Evolutionary conservation across 164 flowering plant genomes (phyloP), one percentile per base, ranked within the genome.

Genomic region (Macadamia tetraphylla): DNA sequence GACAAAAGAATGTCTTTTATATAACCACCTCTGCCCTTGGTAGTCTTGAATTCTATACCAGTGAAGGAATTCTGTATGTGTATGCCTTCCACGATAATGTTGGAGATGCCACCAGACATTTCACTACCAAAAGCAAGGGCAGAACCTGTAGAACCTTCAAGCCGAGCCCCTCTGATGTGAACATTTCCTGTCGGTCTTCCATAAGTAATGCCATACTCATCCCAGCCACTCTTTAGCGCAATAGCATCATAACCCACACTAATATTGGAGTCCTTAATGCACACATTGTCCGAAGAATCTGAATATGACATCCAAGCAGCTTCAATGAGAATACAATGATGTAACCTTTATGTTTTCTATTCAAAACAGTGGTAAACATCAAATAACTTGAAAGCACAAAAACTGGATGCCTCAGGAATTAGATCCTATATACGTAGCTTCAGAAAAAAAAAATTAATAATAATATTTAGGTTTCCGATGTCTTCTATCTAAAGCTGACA

Each of bases 91-190:
- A 65, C 87, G 2, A 72, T 76, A 12, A 90, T 67, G 23, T 74
- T 46, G 11, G 88, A 84, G 58, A 87, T 81, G 62, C 92, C 94
- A 64, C 97, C 97, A 2, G 97, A 91, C 89, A 85, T 89, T 74
- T 86, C 89, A 51, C 88, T 87, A 59, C 90, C 93, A 51, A 91
- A 71, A 31, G 91, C 86, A 23, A 90, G 60, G 10, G 79, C 88
- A 6, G 93, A 68, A 56, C 91, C 92, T 0, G 78, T 60, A 58
- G 75, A 58, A 18, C 89, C 75, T 60, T 78, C 78, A 18, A 86
- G 84, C n/a, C 62, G 31, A 6, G 80, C 79, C n/a, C 73, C 40
- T 30, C 74, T 72, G 63, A 89, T 77, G 56, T 79, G 85, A 32
- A 89, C 81, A 49, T 75, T 60, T 9, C 75, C 69, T 52, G 87